A percentile compares a stretch with the other conserved stretches of the same genome.
These are phyloP conservation scores for Solanum dulcamara DNA, from an alignment of 257 asterid genomes.

Conservation along the genomic window DNA sequence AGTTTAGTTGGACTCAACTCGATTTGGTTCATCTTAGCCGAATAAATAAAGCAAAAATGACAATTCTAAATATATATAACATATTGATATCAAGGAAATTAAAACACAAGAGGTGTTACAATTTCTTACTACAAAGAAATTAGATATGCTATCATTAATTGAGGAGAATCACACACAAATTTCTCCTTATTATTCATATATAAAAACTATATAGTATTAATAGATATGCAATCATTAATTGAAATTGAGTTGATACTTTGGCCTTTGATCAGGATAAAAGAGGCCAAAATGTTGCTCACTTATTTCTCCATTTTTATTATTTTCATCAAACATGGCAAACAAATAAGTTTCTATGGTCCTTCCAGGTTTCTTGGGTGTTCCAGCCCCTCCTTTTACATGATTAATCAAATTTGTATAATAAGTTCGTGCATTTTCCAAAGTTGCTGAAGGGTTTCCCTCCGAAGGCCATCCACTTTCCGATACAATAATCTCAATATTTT, in stretches of 20 bases:
- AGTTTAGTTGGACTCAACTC: too few species aligned
- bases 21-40: too few species aligned
- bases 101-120: not conserved
- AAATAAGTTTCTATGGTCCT: conserved; percentile 30
- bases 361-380: conserved; percentile 30
- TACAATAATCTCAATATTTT: conserved; percentile 8
- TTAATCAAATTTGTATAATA: conserved; percentile 7
- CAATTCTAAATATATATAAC: too few species aligned
- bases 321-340: conserved; percentile 51
- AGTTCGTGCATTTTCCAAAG: conserved; percentile 2
- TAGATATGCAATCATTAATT: not conserved
- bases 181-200: not conserved
- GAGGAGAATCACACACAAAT: not conserved
- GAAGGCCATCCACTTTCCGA: conserved; percentile 38
- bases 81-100: not conserved
- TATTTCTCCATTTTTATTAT: conserved; percentile 3
- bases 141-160: too few species aligned
- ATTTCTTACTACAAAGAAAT: too few species aligned
- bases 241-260: conserved; percentile 12
- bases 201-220: not conserved
- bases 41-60: too few species aligned
- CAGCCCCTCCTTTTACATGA: not conserved
- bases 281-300: conserved; percentile 38
- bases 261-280: conserved; percentile 15
- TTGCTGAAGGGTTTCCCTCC: conserved; percentile 9